Conservation (phyloP, 2,329 filamentous ascomycete species). For the Arthrobotrys sinensis region DNA sequence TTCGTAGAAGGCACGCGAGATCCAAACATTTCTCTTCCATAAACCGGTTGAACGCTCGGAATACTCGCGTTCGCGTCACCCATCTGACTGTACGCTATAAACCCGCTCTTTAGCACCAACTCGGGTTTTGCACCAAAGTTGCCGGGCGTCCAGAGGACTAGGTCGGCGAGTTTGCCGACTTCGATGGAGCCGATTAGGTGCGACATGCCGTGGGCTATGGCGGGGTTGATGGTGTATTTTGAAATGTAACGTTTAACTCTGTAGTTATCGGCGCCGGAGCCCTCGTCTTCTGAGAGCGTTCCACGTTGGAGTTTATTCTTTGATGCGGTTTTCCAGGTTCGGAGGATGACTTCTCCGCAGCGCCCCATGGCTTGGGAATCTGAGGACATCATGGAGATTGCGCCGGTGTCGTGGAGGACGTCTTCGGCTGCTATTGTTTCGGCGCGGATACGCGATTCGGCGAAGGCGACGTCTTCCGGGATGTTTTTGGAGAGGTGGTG, state of each 20-base stretch:
- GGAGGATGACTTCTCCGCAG: constrained; percentile 90
- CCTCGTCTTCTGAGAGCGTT: constrained; percentile 81
- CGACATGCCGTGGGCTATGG: constrained; percentile 88
- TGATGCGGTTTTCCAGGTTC: constrained; percentile 97
- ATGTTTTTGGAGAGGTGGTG: constrained; percentile 94
- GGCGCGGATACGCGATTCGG: constrained; percentile 91
- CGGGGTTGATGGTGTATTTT: constrained; percentile 97
- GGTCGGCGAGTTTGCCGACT: constrained; percentile 88
- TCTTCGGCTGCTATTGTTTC: constrained; percentile 98
- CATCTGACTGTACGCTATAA: constrained; percentile 88
- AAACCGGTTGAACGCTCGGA: constrained; percentile 86
- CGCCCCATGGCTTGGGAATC: constrained; percentile 98
- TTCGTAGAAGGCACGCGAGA: constrained; percentile 79
- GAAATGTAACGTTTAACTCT: constrained; percentile 91
- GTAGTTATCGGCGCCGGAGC: constrained; percentile 87
- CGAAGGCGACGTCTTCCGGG: constrained; percentile 94
- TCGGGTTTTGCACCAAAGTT: constrained; percentile 90
- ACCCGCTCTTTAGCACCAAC: constrained; percentile 83
- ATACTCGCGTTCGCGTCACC: constrained; percentile 87
- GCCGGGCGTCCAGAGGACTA: constrained; percentile 87
- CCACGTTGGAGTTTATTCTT: constrained; percentile 95
- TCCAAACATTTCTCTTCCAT: constrained; percentile 89
- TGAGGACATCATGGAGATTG: constrained; percentile 97
- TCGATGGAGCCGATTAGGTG: constrained; percentile 85
- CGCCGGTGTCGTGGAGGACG: constrained; percentile 92